Evolutionary conservation across 2,329 filamentous ascomycete species (phyloP).

Genomic region (Samsoniella hepiali): DNA sequence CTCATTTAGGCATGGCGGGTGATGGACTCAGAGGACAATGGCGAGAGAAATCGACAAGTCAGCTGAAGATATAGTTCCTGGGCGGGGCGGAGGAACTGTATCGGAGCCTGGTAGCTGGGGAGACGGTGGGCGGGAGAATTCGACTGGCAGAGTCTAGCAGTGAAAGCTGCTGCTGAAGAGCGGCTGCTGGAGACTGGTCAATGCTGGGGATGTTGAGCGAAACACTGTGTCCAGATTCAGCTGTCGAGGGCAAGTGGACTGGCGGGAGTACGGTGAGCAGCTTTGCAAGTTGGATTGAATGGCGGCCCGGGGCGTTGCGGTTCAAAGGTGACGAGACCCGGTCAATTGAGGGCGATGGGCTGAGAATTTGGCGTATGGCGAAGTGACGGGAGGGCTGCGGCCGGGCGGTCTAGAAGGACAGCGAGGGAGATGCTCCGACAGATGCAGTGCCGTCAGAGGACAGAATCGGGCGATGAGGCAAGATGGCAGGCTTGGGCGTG

Average conservation of each 20-base stretch:
- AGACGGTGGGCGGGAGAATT: not conserved
- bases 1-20: conserved; percentile 20
- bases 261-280: not conserved
- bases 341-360: not conserved
- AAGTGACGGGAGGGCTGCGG: not conserved
- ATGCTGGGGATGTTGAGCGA: not conserved
- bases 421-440: not conserved
- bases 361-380: not conserved
- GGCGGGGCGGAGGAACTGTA: not conserved
- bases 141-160: not conserved
- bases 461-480: conserved; percentile 1
- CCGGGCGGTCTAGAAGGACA: not conserved
- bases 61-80: not conserved
- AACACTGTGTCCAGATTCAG: not conserved
- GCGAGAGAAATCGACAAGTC: not conserved
- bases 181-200: not conserved
- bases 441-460: not conserved
- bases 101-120: not conserved
- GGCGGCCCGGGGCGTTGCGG: not conserved
- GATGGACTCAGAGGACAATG: not conserved
- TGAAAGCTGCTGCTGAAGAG: not conserved
- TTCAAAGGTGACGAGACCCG: not conserved
- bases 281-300: not conserved
- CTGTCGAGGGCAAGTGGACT: not conserved
- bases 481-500: not conserved